Conservation (phyloP, 2,329 filamentous ascomycete species). For the Aspergillus viridinutans region DNA sequence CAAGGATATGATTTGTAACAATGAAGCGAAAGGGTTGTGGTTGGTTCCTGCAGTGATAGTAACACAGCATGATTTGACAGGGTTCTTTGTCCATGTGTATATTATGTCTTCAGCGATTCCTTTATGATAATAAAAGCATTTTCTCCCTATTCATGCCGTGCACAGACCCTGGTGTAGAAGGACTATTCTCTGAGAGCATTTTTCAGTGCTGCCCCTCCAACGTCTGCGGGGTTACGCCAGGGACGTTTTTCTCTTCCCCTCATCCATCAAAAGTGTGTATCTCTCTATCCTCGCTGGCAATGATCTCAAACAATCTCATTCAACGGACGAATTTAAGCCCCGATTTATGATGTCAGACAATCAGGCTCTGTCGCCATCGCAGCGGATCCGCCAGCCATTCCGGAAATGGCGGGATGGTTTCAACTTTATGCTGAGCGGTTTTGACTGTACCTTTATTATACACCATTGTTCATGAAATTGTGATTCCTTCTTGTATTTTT, state of each 20-base stretch:
- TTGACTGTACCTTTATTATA: conserved; percentile 8
- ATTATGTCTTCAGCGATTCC: neutral
- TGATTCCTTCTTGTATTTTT: neutral
- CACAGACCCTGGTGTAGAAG: neutral
- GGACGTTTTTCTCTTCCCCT: neutral
- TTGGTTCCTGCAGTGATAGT: neutral
- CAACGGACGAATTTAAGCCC: neutral
- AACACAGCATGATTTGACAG: neutral
- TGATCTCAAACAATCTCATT: neutral
- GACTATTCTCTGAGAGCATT: neutral
- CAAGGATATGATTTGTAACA: conserved; percentile 4
- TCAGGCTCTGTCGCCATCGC: conserved; percentile 20
- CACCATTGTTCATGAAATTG: neutral
- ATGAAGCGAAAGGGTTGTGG: neutral
- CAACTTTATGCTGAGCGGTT: neutral
- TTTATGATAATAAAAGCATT: neutral
- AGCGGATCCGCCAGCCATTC: conserved; percentile 8
- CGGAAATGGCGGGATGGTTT: neutral
- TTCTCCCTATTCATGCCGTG: neutral
- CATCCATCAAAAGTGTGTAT: neutral
- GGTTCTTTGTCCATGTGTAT: neutral
- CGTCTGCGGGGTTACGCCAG: neutral
- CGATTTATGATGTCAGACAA: conserved; percentile 19
- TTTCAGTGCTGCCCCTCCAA: neutral
- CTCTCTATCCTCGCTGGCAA: neutral